A percentile compares a stretch with the other conserved stretches of the same genome.
These are phyloP conservation scores for Boletus sensibilis DNA, from an alignment of 768 basidiomycete species.

Conservation along the genomic window DNA sequence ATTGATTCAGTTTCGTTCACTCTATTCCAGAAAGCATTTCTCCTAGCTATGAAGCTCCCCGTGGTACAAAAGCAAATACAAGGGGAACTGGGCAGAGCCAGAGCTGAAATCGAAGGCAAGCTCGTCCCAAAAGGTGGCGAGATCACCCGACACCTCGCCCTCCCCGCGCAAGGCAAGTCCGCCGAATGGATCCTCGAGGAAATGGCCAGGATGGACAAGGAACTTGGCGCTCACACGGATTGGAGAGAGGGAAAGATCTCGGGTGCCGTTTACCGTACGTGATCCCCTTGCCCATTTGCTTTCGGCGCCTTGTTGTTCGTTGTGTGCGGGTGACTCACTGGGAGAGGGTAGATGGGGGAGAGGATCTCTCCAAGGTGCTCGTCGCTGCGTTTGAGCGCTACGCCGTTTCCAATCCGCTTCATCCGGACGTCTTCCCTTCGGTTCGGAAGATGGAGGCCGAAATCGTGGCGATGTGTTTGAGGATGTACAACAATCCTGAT, in stretches of 20 bases:
- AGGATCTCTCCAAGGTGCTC: constrained; percentile 75
- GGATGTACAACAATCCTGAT: constrained; percentile 78
- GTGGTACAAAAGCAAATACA: constrained; percentile 57
- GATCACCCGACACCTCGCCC: constrained; percentile 61
- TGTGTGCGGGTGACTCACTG: not conserved
- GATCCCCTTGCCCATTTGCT: not conserved
- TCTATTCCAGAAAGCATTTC: constrained; percentile 46
- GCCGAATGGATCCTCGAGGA: constrained; percentile 73
- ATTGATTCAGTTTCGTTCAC: not conserved
- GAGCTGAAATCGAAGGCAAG: constrained; percentile 60
- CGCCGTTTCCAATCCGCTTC: constrained; percentile 84
- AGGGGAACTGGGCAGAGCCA: constrained; percentile 61
- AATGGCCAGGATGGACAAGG: constrained; percentile 77
- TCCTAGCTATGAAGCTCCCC: constrained; percentile 62
- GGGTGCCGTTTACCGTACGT: constrained; percentile 84
- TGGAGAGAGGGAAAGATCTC: constrained; percentile 77
- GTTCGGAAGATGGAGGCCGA: constrained; percentile 98
- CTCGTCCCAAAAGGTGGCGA: constrained; percentile 63
- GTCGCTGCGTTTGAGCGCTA: constrained; percentile 80
- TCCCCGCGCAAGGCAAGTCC: constrained; percentile 64
- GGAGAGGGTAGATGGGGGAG: constrained; percentile 66
- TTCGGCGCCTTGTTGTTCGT: not conserved
- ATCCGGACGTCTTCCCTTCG: constrained; percentile 91
- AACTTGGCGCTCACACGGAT: constrained; percentile 43
- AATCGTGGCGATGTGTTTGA: constrained; percentile 83